Evolutionary conservation across 495 filamentous ascomycete genomes (phyloP).

Genomic region (Terfezia boudieri): DNA sequence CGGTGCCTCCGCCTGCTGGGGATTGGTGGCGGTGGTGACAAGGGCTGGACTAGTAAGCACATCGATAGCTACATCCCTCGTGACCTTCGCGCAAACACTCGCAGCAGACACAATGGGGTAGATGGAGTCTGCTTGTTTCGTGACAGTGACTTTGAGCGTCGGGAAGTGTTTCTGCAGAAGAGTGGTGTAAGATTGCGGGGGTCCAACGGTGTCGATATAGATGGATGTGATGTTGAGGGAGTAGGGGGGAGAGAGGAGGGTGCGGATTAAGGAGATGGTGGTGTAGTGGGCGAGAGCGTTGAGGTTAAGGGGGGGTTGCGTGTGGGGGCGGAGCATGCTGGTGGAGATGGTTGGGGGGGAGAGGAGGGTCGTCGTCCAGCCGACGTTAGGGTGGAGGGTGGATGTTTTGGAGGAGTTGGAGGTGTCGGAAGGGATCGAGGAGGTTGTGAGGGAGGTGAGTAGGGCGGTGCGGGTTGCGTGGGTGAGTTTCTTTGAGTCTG

Average conservation of each 20-base stretch:
- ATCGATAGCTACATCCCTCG: conserved; percentile 70
- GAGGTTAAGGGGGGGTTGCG: conserved; percentile 50
- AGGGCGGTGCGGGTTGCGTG: conserved; percentile 6
- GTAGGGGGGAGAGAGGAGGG: conserved; percentile 34
- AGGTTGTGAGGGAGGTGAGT: neutral
- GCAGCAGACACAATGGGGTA: conserved; percentile 90
- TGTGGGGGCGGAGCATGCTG: conserved; percentile 21
- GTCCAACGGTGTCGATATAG: conserved; percentile 88
- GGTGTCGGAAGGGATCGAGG: neutral
- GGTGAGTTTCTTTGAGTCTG: conserved; percentile 12
- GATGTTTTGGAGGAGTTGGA: neutral
- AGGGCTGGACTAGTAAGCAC: conserved; percentile 38
- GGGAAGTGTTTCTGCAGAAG: conserved; percentile 73
- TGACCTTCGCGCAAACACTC: conserved; percentile 87
- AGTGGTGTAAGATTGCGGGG: conserved; percentile 56
- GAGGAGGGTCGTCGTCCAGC: conserved; percentile 11
- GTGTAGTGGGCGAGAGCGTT: conserved; percentile 98
- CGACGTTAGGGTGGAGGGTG: neutral
- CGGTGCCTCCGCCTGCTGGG: conserved; percentile 3
- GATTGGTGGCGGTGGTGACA: neutral
- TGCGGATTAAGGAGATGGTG: conserved; percentile 61
- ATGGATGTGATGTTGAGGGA: conserved; percentile 70
- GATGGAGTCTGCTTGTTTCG: conserved; percentile 84
- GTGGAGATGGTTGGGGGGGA: conserved; percentile 17
- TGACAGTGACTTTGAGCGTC: conserved; percentile 56